Percentiles rank a stretch among this genome's conserved stretches.
Evolutionary conservation across 139 green algal genomes (phyloP).

Genomic region (Astrephomene gubernaculifera): DNA sequence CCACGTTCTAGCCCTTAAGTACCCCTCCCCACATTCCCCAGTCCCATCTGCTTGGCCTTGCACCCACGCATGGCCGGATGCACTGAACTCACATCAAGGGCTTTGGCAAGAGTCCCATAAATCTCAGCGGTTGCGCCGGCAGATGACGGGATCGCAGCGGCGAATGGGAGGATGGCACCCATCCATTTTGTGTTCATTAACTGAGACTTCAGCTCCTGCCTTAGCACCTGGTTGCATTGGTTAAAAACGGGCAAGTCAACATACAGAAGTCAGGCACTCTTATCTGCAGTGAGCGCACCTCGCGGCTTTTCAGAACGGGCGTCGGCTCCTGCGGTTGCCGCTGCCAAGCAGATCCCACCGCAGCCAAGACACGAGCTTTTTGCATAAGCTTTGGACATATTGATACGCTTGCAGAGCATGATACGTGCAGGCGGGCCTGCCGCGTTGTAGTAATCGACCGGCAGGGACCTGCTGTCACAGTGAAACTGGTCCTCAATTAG

Average conservation of each 20-base stretch:
- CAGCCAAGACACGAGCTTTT: background rate
- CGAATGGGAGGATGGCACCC: constrained; percentile 33
- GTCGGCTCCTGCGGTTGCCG: background rate
- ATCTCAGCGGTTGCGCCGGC: constrained; percentile 52
- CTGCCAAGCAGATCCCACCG: constrained; percentile 11
- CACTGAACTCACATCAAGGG: constrained; percentile 66
- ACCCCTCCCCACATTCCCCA: too few relatives aligned
- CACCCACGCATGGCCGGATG: too few relatives aligned
- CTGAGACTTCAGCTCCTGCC: background rate
- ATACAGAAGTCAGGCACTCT: background rate
- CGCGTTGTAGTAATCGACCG: background rate
- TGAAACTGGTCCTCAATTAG: background rate
- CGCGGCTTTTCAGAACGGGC: background rate
- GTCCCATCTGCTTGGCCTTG: too few relatives aligned
- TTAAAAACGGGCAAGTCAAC: background rate
- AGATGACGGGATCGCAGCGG: background rate
- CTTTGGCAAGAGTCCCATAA: constrained; percentile 62
- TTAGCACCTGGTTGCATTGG: background rate
- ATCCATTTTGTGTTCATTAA: constrained; percentile 46
- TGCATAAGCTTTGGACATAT: constrained; percentile 19
- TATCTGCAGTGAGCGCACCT: constrained; percentile 1
- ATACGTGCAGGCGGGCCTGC: background rate
- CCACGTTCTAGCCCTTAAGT: too few relatives aligned
- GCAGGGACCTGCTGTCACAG: background rate
- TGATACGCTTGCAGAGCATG: background rate